Evolutionary conservation across 2,329 filamentous ascomycete species (phyloP).

Genomic region (Pyricularia sp.): DNA sequence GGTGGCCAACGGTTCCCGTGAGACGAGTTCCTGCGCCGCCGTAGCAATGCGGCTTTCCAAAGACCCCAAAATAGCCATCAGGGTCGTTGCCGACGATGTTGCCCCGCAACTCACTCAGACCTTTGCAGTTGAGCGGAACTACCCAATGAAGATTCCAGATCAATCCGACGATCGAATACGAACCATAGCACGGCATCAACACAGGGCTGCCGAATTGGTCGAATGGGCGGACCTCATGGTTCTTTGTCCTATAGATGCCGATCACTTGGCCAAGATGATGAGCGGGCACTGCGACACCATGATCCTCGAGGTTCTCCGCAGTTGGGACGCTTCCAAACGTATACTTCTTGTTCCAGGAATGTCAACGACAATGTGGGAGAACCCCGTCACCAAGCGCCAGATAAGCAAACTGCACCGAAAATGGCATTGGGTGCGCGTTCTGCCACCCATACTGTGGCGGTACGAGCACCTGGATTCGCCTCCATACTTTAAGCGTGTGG

Average conservation of each 20-base stretch:
- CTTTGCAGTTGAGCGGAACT: slow-evolving; percentile 46
- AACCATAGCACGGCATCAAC: not conserved
- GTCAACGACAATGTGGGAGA: slow-evolving; percentile 81
- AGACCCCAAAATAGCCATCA: slow-evolving; percentile 45
- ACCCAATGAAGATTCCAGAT: slow-evolving; percentile 18
- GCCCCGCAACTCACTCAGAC: slow-evolving; percentile 50
- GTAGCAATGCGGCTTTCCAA: slow-evolving; percentile 56
- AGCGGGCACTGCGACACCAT: slow-evolving; percentile 71
- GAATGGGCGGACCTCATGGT: slow-evolving; percentile 83
- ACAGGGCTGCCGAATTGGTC: slow-evolving; percentile 49
- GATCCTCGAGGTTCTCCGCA: slow-evolving; percentile 65
- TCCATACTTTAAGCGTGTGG: slow-evolving; percentile 33
- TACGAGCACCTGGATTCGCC: slow-evolving; percentile 38
- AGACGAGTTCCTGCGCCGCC: slow-evolving; percentile 52
- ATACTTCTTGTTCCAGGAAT: slow-evolving; percentile 79
- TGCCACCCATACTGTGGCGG: slow-evolving; percentile 72
- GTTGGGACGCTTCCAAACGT: slow-evolving; percentile 78
- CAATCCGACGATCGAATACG: not conserved
- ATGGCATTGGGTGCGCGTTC: slow-evolving; percentile 76
- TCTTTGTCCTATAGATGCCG: slow-evolving; percentile 72
- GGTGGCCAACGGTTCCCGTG: slow-evolving; percentile 50
- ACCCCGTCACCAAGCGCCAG: slow-evolving; percentile 78
- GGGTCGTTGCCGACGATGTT: slow-evolving; percentile 52
- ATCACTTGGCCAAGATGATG: slow-evolving; percentile 78
- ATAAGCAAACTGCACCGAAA: slow-evolving; percentile 69